Evolutionary conservation across 306 rosid genomes (phyloP).

Genomic region (Crataegus laevigata): DNA sequence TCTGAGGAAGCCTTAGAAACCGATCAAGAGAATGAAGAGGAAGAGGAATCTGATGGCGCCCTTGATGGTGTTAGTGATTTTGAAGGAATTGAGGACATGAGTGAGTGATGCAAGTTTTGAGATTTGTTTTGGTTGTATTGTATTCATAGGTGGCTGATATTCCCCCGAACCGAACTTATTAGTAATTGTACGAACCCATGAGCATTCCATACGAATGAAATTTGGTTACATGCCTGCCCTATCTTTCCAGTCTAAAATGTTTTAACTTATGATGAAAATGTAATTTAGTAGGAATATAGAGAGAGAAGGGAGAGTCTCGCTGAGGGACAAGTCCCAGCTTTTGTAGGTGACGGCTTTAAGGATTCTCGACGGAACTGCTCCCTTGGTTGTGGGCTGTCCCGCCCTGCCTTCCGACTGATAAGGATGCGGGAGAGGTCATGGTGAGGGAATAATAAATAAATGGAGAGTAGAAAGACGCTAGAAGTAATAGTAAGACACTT

Average conservation of each 20-base stretch:
- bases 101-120: slow-evolving; percentile 12
- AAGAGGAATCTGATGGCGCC: slow-evolving; percentile 23
- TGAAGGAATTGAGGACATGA: slow-evolving; percentile 43
- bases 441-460: too few species aligned
- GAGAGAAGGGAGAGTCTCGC: background rate
- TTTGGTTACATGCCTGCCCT: background rate
- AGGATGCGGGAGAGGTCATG: too few species aligned
- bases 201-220: background rate
- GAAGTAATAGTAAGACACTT: too few species aligned
- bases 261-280: background rate
- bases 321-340: background rate
- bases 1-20: slow-evolving; percentile 67
- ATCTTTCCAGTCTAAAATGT: background rate
- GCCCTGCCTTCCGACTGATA: too few species aligned
- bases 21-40: slow-evolving; percentile 36
- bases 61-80: slow-evolving; percentile 33
- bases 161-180: background rate
- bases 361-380: too few species aligned
- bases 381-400: too few species aligned
- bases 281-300: background rate
- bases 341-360: too few species aligned
- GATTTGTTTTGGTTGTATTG: background rate
- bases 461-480: too few species aligned
- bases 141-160: background rate
- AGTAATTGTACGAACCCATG: background rate